Conservation (phyloP, 768 basidiomycete species). For the Pilatotrama ljubarskyi region DNA sequence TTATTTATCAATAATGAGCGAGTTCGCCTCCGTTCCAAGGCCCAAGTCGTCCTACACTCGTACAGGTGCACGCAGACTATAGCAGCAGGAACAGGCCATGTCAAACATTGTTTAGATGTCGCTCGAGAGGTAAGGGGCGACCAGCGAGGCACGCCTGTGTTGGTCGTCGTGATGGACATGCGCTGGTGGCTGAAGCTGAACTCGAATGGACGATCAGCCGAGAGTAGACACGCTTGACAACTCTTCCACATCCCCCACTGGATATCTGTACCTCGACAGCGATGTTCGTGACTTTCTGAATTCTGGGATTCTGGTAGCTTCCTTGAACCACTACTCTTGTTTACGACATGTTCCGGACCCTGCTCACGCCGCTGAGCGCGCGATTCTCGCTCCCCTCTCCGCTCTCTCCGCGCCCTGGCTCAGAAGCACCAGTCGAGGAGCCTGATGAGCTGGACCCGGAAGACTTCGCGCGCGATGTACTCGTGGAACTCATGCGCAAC, state of each 20-base stretch:
- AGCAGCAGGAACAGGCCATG: no score
- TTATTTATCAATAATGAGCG: no score
- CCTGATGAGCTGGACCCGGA: constrained; percentile 50
- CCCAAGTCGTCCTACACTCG: no score
- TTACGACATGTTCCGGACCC: constrained; percentile 33
- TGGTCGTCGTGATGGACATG: constrained; percentile 1
- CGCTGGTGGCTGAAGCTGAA: constrained; percentile 7
- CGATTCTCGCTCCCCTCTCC: constrained; percentile 30
- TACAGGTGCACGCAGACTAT: no score
- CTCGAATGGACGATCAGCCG: not conserved
- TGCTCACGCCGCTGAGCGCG: constrained; percentile 37
- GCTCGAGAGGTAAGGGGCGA: not conserved
- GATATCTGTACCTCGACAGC: not conserved
- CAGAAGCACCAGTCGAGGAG: constrained; percentile 2
- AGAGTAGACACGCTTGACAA: not conserved
- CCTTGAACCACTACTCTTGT: not conserved
- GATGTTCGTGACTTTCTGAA: constrained; percentile 12
- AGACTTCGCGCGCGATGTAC: constrained; percentile 72
- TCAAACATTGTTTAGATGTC: no score
- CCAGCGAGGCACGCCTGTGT: not conserved
- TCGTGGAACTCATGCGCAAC: constrained; percentile 69
- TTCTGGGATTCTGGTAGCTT: constrained; percentile 18
- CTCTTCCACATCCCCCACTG: not conserved
- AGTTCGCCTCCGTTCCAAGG: no score
- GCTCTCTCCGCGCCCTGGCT: constrained; percentile 10